A percentile compares a stretch with the other conserved stretches of the same genome.
These are phyloP conservation scores for Dioscorea cayenensis DNA, from an alignment of 116 monocot species.

Conservation along the genomic window DNA sequence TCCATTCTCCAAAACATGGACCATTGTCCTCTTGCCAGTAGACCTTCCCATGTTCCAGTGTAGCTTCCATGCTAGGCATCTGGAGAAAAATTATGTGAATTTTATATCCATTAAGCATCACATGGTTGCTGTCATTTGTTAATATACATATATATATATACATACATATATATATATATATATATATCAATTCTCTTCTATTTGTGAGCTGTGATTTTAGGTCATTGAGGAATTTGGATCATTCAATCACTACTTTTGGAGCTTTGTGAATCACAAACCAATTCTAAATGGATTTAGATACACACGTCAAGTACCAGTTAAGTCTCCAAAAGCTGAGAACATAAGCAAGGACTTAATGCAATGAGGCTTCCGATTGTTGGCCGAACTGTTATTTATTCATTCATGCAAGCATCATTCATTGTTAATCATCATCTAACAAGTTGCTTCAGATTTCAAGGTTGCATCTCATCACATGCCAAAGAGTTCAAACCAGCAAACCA, in stretches of 20 bases:
- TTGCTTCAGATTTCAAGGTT: slow-evolving; percentile 30
- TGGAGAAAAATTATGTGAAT: neutral
- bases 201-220: slow-evolving; percentile 20
- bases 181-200: no score
- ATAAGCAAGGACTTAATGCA: slow-evolving; percentile 74
- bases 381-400: slow-evolving; percentile 60
- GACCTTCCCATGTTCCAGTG: neutral
- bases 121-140: neutral
- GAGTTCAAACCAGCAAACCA: neutral
- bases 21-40: neutral
- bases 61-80: neutral
- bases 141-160: no score
- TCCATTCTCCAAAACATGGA: neutral
- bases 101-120: neutral
- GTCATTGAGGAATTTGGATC: slow-evolving; percentile 70
- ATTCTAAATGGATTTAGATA: slow-evolving; percentile 39
- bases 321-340: slow-evolving; percentile 60
- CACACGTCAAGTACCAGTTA: slow-evolving; percentile 54
- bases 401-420: slow-evolving; percentile 65
- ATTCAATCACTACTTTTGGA: slow-evolving; percentile 59
- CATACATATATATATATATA: neutral
- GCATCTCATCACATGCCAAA: neutral
- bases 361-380: slow-evolving; percentile 70
- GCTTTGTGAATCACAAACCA: slow-evolving; percentile 70
- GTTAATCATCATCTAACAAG: slow-evolving; percentile 60